These are phyloP conservation scores for Dendrocalamus sinicus DNA, from an alignment of 176 grass and related monocot species.

Conservation along the genomic window DNA sequence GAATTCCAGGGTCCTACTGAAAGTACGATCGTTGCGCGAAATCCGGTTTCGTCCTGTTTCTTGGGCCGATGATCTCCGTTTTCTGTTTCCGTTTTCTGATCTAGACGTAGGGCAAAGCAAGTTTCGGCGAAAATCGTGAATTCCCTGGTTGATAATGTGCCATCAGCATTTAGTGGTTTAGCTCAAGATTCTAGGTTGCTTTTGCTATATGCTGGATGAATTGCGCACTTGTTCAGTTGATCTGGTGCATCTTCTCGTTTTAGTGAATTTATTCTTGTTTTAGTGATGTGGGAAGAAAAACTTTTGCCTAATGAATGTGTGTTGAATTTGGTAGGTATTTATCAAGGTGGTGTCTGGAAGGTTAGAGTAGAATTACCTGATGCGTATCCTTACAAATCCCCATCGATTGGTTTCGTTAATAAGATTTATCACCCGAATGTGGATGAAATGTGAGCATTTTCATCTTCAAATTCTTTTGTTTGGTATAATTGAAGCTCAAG, in stretches of 20 bases:
- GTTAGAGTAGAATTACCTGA: slow-evolving; percentile 95
- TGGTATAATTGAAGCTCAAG: neutral
- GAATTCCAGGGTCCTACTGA: slow-evolving; percentile 84
- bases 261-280: neutral
- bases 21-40: slow-evolving; percentile 58
- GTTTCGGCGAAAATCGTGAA: neutral
- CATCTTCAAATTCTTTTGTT: neutral
- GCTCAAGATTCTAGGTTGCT: slow-evolving; percentile 12
- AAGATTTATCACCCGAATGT: slow-evolving; percentile 99
- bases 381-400: slow-evolving; percentile 96
- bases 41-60: neutral
- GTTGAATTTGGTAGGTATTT: slow-evolving; percentile 67
- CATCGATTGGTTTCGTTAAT: slow-evolving; percentile 90
- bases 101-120: slow-evolving; percentile 22
- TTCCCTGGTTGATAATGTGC: neutral
- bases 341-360: slow-evolving; percentile 97
- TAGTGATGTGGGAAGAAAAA: neutral
- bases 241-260: neutral
- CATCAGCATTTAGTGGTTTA: slow-evolving; percentile 22
- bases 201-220: slow-evolving; percentile 2
- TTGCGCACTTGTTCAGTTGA: slow-evolving; percentile 25
- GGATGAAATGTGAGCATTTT: slow-evolving; percentile 85
- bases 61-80: slow-evolving; percentile 3
- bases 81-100: slow-evolving; percentile 34
- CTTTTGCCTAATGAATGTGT: slow-evolving; percentile 29